Evolutionary conservation across 83 land plant species (phyloP), one percentile per base, ranked within the genome.

Genomic region (Diphasiastrum complanatum): DNA sequence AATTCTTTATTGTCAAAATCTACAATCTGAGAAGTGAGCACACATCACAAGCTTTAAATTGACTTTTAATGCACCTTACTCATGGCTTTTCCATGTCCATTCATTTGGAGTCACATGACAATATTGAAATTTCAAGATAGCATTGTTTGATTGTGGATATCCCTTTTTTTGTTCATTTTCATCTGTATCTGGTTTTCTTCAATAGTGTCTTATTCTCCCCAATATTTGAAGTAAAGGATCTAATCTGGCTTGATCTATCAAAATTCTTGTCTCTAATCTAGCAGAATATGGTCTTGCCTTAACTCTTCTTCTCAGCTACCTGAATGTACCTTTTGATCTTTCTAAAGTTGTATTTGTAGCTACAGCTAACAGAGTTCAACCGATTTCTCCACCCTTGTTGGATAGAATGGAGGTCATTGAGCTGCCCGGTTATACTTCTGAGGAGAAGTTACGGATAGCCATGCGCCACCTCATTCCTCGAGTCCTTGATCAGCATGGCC

Each of bases 321-420:
- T 95, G 63, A 87, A 95, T 73, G 92, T 95, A 28, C 99, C 99
- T n/a, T 87, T 86, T 78, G 99, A 95, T 58, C 81, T 93, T 52
- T 93, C 99, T 51, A 93, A 86, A 72, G 92, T 95, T 50, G 66
- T 89, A 14, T 95, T 95, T 80, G 83, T 95, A 20, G 85, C 95
- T 41, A 95, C 99, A 61, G 96, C 99, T 33, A 95, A 95, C 38
- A 77, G 84, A 61, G 48, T 71, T 1, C 85, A 84, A 47, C 87
- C 83, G n/a, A 89, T 95, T 64, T 85, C 99, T 66, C 87, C 91
- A 2, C 84, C 96, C 22, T 79, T 95, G n/a, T 59, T 85, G 45
- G 99, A 95, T 68, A 74, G 96, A 47, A 89, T 95, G 99, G 99
- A 95, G 68, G 91, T 89, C 41, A 89, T 95, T 56, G 89, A 87